Percentiles rank a stretch among this genome's conserved stretches.
phyloP scores from a whole-genome alignment of 2,329 filamentous ascomycete species.

The Xylariaceae sp. region DNA sequence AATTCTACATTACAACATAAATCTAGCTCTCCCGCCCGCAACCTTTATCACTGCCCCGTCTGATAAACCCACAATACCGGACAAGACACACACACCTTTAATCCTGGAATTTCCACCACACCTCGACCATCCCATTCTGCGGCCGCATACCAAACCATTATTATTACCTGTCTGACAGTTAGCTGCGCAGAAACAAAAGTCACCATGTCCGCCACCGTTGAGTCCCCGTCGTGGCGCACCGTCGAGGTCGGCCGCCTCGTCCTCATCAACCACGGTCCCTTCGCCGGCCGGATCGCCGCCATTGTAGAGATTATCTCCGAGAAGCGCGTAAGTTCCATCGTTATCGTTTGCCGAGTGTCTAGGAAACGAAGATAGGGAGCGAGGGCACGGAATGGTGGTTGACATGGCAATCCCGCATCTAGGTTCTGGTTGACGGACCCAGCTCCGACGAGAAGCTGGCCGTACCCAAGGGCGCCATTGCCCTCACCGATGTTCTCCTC shows the following conservation, averaged over 20 bases:
- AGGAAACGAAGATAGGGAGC: conserved; percentile 7
- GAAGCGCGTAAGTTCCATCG: conserved; percentile 81
- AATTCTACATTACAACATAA: background rate
- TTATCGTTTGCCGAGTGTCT: background rate
- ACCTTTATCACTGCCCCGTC: background rate
- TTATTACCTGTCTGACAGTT: conserved; percentile 19
- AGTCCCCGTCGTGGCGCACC: conserved; percentile 82
- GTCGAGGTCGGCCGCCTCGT: conserved; percentile 98
- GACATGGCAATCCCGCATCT: conserved; percentile 29
- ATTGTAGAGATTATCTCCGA: conserved; percentile 99
- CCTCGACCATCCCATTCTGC: background rate
- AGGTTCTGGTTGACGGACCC: conserved; percentile 96
- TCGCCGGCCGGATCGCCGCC: conserved; percentile 78
- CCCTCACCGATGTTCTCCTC: conserved; percentile 78
- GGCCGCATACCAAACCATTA: background rate
- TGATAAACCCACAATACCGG: conserved; percentile 3
- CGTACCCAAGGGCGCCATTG: conserved; percentile 80
- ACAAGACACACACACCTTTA: conserved; percentile 1
- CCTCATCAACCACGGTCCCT: conserved; percentile 78
- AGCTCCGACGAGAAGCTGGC: conserved; percentile 71
- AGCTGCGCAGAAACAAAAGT: conserved; percentile 3
- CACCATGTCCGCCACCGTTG: conserved; percentile 57
- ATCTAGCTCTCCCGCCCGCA: background rate
- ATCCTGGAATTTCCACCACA: conserved; percentile 9
- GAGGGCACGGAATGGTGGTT: conserved; percentile 25